Evolutionary conservation across 1,284 basidiomycete genomes (phyloP), one percentile per base, ranked within the genome.

Genomic region (Moniliophthora roreri): DNA sequence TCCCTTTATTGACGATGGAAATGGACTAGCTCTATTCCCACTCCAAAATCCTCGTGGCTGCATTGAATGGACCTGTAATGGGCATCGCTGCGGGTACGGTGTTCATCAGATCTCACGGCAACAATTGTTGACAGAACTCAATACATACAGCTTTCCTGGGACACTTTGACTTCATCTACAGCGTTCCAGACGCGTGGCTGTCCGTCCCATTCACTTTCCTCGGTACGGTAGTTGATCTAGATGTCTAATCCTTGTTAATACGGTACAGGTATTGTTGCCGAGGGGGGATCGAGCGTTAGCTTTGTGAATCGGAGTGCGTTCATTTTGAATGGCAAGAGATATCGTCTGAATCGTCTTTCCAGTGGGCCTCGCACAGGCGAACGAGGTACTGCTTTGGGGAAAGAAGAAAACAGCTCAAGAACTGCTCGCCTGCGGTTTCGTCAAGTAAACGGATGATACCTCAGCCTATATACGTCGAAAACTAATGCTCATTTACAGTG

Each of bases 111-210:
- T 35, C 10, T 8, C 16, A 9, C 26, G 11, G 35, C 24, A 13
- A 8, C 11, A 2, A 23, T 18, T 16, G 9, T 48, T 34, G 37
- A 38, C 39, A 51, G 26, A 23, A 8, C 13, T 39, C 20, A 2
- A 51, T 32, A 44, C n/a, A n/a, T n/a, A 3, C 59, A 87, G 86
- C 85, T 1, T 81, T 87, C 59, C 68, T 89, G 21, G 85, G 86
- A 1, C 78, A 87, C 55, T 87, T 87, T 60, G 86, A 89, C 62
- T 87, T 89, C 62, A 84, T 89, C 23, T 89, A 87, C 57, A 75
- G 79, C n/a, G 66, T 87, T 56, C 81, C 83, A 1, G 71, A 76
- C 52, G 76, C 70, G 1, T 89, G 84, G 82, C 64, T 89, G 10
- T 79, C 79, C 24, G 73, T 81, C 0, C 86, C 85, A 0, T 89